phyloP scores from a whole-genome alignment of 331 rosid genomes.

The Rosa hybrid region DNA sequence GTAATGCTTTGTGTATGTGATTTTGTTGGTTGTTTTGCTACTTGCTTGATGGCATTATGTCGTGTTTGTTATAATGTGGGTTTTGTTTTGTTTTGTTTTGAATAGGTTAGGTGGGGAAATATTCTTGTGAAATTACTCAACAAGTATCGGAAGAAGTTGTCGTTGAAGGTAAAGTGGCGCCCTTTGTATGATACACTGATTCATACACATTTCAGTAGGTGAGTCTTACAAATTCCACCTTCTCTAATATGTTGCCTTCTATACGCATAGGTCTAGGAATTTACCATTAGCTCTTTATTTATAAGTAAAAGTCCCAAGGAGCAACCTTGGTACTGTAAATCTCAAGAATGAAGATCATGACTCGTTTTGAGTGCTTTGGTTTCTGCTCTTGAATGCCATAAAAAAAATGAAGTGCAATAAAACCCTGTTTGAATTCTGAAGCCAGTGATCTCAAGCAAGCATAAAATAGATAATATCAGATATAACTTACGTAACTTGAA shows the following conservation, averaged over 20 bases:
- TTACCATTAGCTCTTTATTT: background rate
- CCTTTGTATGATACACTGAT: conserved; percentile 78
- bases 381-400: background rate
- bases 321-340: background rate
- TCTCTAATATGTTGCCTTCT: background rate
- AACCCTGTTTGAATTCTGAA: background rate
- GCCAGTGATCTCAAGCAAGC: background rate
- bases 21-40: conserved; percentile 6
- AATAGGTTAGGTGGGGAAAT: conserved; percentile 99
- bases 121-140: conserved; percentile 75
- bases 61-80: conserved; percentile 28
- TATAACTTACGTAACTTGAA: background rate
- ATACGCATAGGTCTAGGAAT: background rate
- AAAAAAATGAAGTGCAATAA: background rate
- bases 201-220: conserved; percentile 93
- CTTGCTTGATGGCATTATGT: conserved; percentile 15
- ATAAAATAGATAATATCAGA: background rate
- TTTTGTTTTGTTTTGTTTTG: conserved; percentile 34
- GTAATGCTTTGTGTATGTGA: conserved; percentile 41
- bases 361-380: background rate
- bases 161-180: conserved; percentile 77
- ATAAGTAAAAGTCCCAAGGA: background rate
- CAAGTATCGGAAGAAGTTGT: conserved; percentile 77
- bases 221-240: conserved; percentile 25
- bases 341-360: background rate